Evolutionary conservation across 306 rosid species (phyloP), one percentile per base, ranked within the genome.

Genomic region (Medicago arabica): DNA sequence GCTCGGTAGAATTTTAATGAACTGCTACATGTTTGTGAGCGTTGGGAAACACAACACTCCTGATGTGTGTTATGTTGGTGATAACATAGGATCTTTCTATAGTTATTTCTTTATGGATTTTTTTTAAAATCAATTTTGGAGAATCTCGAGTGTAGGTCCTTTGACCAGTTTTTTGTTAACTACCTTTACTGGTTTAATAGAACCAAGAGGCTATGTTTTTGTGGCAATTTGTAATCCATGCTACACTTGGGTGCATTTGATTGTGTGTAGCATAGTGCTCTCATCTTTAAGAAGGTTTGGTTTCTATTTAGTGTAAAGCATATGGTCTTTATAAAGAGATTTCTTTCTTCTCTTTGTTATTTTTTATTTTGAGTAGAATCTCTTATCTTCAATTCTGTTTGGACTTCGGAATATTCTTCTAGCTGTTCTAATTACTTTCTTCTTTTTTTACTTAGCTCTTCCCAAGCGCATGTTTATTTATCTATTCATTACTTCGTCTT

Each of bases 11-110:
- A 28, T 54, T 76, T 21, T 16, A 18, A 46, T 55, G 60, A 44
- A 39, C 23, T 49, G 43, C 46, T 54, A 14, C 10, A 16, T 15
- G 23, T 61, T 49, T 60, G 60, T 59, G 41, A 51, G 71, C 43
- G 4, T 18, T 58, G 16, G 64, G 16, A n/a, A 58, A 23, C 31
- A 62, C 39, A 36, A 70, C 43, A 54, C 64, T 62, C 58, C 46
- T 61, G 40, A 78, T 69, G 23, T 44, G 51, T 70, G 44, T 78
- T 78, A 18, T 69, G 41, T 53, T 71, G 73, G 39, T 23, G 59
- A 71, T 71, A 40, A 10, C 50, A 50, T 25, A 78, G 13, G 74
- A 50, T 60, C 14, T 4, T 70, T 60, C 58, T 69, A 18, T 61
- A 15, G 28, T 46, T 51, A 18, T 49, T 71, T 78, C 41, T 50